phyloP scores from a whole-genome alignment of 2,329 filamentous ascomycete genomes.

The Xylaria sp. region DNA sequence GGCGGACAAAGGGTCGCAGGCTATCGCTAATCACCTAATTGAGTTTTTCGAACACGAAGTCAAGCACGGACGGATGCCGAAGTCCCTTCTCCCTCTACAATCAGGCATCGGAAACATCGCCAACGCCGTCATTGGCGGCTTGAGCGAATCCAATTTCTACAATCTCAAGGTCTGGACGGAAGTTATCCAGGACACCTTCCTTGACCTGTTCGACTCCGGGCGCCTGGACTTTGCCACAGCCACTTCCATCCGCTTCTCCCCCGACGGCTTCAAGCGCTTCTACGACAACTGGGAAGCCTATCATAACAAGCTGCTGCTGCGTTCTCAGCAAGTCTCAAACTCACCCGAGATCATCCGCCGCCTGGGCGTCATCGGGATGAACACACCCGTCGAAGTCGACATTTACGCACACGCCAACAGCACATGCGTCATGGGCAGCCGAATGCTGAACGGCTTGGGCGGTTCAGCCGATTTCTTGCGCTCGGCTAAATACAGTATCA shows the following conservation, averaged over 20 bases:
- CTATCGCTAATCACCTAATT: constrained; percentile 83
- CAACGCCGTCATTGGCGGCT: constrained; percentile 88
- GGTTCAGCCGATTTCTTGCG: constrained; percentile 80
- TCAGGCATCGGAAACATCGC: constrained; percentile 94
- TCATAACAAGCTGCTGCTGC: constrained; percentile 82
- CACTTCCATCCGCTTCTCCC: constrained; percentile 90
- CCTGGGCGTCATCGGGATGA: constrained; percentile 91
- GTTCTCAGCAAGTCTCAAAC: constrained; percentile 90
- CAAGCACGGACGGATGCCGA: constrained; percentile 77
- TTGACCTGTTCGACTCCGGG: constrained; percentile 90
- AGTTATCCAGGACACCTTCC: constrained; percentile 91
- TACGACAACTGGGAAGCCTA: constrained; percentile 87
- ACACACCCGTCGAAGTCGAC: constrained; percentile 93
- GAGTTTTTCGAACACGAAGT: constrained; percentile 89
- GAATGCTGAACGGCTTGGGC: constrained; percentile 81
- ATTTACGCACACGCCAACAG: constrained; percentile 95
- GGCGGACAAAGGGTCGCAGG: constrained; percentile 76
- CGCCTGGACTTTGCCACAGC: constrained; percentile 90
- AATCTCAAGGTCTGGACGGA: constrained; percentile 95
- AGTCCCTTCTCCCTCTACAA: constrained; percentile 82
- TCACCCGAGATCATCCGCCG: constrained; percentile 90
- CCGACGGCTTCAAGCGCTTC: constrained; percentile 90
- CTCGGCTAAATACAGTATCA: constrained; percentile 82
- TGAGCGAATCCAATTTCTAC: constrained; percentile 83
- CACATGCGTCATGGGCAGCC: constrained; percentile 87